Conservation (phyloP, 2,329 filamentous ascomycete genomes). For the Ploettnerulaceae sp. region DNA sequence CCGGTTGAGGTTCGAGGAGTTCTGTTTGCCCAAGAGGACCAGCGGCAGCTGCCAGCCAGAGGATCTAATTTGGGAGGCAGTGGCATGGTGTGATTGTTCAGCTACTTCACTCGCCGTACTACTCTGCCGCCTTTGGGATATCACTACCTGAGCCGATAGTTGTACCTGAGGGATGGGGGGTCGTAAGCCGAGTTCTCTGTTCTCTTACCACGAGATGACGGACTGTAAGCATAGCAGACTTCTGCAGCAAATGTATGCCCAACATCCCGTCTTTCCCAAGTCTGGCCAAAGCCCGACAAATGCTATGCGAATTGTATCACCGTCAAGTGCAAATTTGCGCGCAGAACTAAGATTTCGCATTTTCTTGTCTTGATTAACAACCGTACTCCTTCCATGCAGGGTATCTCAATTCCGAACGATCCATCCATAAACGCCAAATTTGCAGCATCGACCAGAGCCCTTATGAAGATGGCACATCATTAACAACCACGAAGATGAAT, state of each 20-base stretch:
- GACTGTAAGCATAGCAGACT: not conserved
- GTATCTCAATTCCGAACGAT: conserved; percentile 5
- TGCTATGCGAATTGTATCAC: not conserved
- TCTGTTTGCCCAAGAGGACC: too few species aligned
- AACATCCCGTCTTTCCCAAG: not conserved
- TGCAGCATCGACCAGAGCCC: not conserved
- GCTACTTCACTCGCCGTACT: too few species aligned
- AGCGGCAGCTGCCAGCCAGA: too few species aligned
- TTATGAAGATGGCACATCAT: conserved; percentile 70
- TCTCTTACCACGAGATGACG: not conserved
- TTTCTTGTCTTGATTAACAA: not conserved
- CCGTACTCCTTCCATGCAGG: conserved; percentile 9
- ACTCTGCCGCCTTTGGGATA: too few species aligned
- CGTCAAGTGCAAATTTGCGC: too few species aligned
- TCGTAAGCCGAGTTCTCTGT: too few species aligned
- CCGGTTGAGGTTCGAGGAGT: too few species aligned
- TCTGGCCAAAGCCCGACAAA: not conserved
- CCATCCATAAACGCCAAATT: conserved; percentile 5
- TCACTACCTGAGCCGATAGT: too few species aligned
- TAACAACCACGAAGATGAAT: conserved; percentile 73
- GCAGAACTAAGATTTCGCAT: not conserved
- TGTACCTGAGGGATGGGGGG: too few species aligned
- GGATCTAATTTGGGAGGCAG: too few species aligned
- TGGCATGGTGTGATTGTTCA: too few species aligned
- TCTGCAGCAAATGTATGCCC: not conserved